phyloP scores from a whole-genome alignment of 345 rosid genomes.

The Aquilaria malaccensis region DNA sequence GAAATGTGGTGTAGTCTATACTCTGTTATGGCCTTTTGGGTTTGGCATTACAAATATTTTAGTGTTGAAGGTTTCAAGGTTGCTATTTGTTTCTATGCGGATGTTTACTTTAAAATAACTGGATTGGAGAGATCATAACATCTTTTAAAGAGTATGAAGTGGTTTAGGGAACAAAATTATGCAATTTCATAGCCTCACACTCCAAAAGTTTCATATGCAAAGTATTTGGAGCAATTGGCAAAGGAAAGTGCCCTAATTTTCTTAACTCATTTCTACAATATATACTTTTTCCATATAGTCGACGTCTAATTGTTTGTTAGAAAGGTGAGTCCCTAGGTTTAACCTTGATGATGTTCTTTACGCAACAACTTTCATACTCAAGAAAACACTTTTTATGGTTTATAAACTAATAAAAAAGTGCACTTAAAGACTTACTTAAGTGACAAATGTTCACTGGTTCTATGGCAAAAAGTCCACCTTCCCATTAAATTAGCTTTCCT shows the following conservation, averaged over 20 bases:
- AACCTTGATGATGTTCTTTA: neutral
- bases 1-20: too few relatives aligned
- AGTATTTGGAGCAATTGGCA: conserved; percentile 68
- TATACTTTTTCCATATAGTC: conserved; percentile 83
- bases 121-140: conserved; percentile 68
- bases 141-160: conserved; percentile 60
- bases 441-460: too few relatives aligned
- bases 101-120: conserved; percentile 78
- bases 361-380: too few relatives aligned
- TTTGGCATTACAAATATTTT: too few relatives aligned
- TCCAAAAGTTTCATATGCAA: conserved; percentile 54
- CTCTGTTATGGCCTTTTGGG: too few relatives aligned
- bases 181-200: conserved; percentile 55
- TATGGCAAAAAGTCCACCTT: too few relatives aligned
- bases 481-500: too few relatives aligned
- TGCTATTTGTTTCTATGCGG: conserved; percentile 23
- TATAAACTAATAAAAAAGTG: too few relatives aligned
- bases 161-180: conserved; percentile 42
- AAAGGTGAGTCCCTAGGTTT: conserved; percentile 33
- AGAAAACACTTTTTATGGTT: too few relatives aligned
- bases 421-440: too few relatives aligned
- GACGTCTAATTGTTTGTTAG: conserved; percentile 72
- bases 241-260: conserved; percentile 64
- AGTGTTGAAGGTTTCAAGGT: conserved; percentile 2
- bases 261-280: conserved; percentile 80